phyloP scores from a whole-genome alignment of 225 moss, liverwort and hornwort species.

The Rhytidiadelphus loreus region DNA sequence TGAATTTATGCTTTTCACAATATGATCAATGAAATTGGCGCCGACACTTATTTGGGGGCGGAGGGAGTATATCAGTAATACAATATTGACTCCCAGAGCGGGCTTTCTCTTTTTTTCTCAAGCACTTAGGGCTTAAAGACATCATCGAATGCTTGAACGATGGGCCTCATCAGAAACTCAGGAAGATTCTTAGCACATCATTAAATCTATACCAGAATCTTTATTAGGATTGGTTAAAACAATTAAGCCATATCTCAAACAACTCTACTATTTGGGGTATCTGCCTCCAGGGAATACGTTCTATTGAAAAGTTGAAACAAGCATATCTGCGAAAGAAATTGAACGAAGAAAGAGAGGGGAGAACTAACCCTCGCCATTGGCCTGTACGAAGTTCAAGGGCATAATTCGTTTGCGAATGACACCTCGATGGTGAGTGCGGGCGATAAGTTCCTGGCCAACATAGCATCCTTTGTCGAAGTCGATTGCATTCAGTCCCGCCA shows the following conservation, averaged over 20 bases:
- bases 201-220: background rate
- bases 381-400: slow-evolving; percentile 58
- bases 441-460: slow-evolving; percentile 89
- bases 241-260: background rate
- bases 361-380: slow-evolving; percentile 63
- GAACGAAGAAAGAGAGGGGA: background rate
- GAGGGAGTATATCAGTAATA: background rate
- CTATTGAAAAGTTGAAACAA: background rate
- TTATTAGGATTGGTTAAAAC: background rate
- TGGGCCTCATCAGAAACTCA: background rate
- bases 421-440: slow-evolving; percentile 92
- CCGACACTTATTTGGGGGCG: background rate
- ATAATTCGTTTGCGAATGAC: slow-evolving; percentile 85
- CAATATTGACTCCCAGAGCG: background rate
- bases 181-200: background rate
- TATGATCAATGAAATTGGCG: background rate
- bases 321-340: background rate
- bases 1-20: background rate
- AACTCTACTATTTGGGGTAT: background rate
- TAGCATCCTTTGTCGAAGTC: slow-evolving; percentile 97
- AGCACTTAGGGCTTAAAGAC: background rate
- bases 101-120: background rate
- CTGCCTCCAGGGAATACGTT: background rate
- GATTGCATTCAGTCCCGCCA: slow-evolving; percentile 82
- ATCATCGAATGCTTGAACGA: background rate